Conservation (phyloP, 768 basidiomycete genomes). For the Russula sp. region DNA sequence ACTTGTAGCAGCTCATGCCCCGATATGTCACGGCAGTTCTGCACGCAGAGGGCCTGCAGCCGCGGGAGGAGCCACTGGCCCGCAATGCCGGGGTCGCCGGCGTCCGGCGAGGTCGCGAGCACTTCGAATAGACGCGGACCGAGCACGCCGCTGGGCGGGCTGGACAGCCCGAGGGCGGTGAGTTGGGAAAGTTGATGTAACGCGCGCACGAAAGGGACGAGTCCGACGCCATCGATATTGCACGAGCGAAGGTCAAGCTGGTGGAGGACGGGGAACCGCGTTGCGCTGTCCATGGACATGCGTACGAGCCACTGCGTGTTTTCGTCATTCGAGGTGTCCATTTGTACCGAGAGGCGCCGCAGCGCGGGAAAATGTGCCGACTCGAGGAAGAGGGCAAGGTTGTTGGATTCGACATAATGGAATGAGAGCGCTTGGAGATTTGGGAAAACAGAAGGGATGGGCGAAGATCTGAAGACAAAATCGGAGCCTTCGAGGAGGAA, state of each 20-base stretch:
- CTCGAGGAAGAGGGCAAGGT: conserved; percentile 30
- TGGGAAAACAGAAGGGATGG: conserved; percentile 22
- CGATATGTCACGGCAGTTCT: conserved; percentile 29
- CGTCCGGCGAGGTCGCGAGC: conserved; percentile 25
- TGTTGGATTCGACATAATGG: conserved; percentile 28
- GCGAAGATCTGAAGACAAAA: conserved; percentile 26
- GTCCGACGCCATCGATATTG: conserved; percentile 29
- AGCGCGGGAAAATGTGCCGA: conserved; percentile 27
- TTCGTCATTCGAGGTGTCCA: conserved; percentile 28
- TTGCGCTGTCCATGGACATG: conserved; percentile 22
- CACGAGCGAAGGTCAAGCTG: conserved; percentile 31
- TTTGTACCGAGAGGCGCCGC: conserved; percentile 27
- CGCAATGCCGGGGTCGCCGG: not conserved
- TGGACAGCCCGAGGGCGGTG: conserved; percentile 29
- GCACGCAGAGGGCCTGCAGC: conserved; percentile 29
- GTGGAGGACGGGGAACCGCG: conserved; percentile 27
- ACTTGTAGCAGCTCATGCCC: conserved; percentile 31
- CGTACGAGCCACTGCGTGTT: conserved; percentile 30
- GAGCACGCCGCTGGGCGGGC: conserved; percentile 26
- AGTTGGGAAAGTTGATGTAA: conserved; percentile 29
- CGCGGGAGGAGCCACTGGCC: conserved; percentile 29
- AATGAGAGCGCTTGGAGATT: conserved; percentile 25
- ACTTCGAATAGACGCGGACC: conserved; percentile 30
- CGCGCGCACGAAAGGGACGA: conserved; percentile 30
- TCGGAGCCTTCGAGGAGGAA: conserved; percentile 28